Evolutionary conservation across 2,329 filamentous ascomycete species (phyloP).

Genomic region (Neospermospora avenae): DNA sequence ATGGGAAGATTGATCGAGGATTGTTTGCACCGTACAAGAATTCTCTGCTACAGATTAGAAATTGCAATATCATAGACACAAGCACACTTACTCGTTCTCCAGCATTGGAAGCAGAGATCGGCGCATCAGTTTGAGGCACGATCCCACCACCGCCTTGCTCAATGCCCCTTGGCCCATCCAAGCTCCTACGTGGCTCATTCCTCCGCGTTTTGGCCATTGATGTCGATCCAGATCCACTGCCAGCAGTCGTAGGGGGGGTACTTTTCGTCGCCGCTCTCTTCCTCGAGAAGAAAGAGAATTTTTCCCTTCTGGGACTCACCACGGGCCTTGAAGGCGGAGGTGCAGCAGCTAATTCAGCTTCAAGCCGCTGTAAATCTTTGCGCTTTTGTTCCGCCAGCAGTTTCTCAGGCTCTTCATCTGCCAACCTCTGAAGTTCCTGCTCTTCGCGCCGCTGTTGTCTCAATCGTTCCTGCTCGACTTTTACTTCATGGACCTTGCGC

Average conservation of each 20-base stretch:
- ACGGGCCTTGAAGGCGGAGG: conserved; percentile 14
- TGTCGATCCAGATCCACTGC: conserved; percentile 12
- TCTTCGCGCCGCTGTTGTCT: conserved; percentile 11
- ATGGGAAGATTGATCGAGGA: conserved; percentile 69
- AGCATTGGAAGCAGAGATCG: conserved; percentile 75
- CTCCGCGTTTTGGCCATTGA: conserved; percentile 12
- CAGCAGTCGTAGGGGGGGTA: conserved; percentile 17
- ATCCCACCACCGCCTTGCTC: conserved; percentile 32
- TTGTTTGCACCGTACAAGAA: conserved; percentile 70
- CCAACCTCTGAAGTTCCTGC: conserved; percentile 15
- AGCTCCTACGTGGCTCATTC: conserved; percentile 14
- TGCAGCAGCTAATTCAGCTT: conserved; percentile 33
- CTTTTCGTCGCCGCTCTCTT: conserved; percentile 24
- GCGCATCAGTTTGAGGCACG: conserved; percentile 65
- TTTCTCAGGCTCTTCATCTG: conserved; percentile 26
- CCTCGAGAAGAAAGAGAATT: conserved; percentile 33
- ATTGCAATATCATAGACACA: background rate
- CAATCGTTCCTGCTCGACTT: conserved; percentile 16
- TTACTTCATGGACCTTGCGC: conserved; percentile 8
- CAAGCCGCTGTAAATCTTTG: conserved; percentile 34
- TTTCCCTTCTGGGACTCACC: conserved; percentile 26
- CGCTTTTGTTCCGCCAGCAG: conserved; percentile 33
- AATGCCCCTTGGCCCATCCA: conserved; percentile 13
- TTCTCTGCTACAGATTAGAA: conserved; percentile 45
- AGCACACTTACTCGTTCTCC: conserved; percentile 63